Base-by-base conservation (phyloP, 768 basidiomycete species). In the Gyrodon lividus region DNA sequence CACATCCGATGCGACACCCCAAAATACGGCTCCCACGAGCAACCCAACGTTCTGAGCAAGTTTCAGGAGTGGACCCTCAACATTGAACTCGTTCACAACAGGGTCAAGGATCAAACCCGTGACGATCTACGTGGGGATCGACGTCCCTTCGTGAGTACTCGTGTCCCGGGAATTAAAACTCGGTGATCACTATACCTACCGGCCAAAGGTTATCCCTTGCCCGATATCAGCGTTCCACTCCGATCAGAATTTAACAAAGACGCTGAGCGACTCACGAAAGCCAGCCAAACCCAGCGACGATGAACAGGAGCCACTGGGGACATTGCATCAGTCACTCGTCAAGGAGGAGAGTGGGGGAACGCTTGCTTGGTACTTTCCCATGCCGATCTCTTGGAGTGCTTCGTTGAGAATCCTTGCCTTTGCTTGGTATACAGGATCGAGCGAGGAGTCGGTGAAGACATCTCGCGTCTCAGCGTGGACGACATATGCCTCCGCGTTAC, bases 231-330 rank as follows among this genome's bases (percentile, higher is more conserved):
- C 12, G 37, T 26, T 10, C 10, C 1, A 1, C 4, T 34, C 40
- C 8, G 5, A 43, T 40, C 6, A 40, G 13, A 20, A 30, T 8
- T 31, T 31, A 16, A 6, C 38, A 37, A 44, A 45, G 8, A 41
- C 10, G 17, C 16, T 7, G 39, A 30, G 10, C 47, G 34, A 74
- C 84, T 66, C 64, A 86, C 85, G 84, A 80, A 52, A 87, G 77
- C 86, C 85, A 88, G 46, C 87, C 87, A 67, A 89, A 87, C 2
- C 85, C 87, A 16, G 84, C 77, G 24, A 86, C 83, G 46, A 80
- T 49, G 63, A 89, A 87, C 31, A 89, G 63, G 51, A 72, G 70
- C 73, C 81, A 85, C 84, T 87, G 52, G 17, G 24, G 43, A 16
- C 22, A 2, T 37, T 1, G 6, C n/a, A 43, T 55, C 17, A 50